Base-by-base conservation (phyloP, 208 protist species). In the Leishmania braziliensis region DNA sequence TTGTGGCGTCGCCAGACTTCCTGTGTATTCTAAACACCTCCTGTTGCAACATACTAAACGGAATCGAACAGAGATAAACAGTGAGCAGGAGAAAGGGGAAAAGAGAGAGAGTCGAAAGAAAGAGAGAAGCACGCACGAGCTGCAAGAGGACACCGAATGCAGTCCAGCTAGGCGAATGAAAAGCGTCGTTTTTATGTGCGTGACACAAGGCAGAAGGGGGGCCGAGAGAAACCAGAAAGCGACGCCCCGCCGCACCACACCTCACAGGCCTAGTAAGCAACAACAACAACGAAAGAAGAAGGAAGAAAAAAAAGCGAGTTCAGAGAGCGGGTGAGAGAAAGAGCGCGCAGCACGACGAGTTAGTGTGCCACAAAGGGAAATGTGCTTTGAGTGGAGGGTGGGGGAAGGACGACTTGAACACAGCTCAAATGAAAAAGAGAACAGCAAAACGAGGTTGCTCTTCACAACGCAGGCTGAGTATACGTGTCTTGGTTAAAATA, bases 11-110 rank as follows among this genome's bases (percentile, higher is more conserved):
- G 8, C 20, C 56, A 29, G 48, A 43, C 14, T 53, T 70, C 0
- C 20, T 72, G 43, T 65, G 77, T 91, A 88, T 91, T 85, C 88
- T 84, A 85, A 87, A 91, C 18, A 70, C 88, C 62, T 88, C 88
- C 56, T 80, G 84, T 54, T 84, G 51, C 60, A 83, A 26, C 82
- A 83, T 80, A 14, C 12, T 54, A 48, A 36, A 9, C 5, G 0
- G 39, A 23, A 18, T 9, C 51, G 36, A 39, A 39, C 0, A 39
- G 36, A 39, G 1, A 29, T 62, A 75, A 9, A 62, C 71, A 50
- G 16, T 3, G 46, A 29, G 56, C 54, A 33, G 29, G 63, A 56
- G 60, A 79, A 10, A 72, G 46, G 60, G 16, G 39, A 66, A 78
- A 63, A 23, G 23, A n/a, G 53, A 18, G 3, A 33, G 29, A 50